Evolutionary conservation across 1,139 yeast species (phyloP), one percentile per base, ranked within the genome.

Genomic region (Nadsonia commutata): DNA sequence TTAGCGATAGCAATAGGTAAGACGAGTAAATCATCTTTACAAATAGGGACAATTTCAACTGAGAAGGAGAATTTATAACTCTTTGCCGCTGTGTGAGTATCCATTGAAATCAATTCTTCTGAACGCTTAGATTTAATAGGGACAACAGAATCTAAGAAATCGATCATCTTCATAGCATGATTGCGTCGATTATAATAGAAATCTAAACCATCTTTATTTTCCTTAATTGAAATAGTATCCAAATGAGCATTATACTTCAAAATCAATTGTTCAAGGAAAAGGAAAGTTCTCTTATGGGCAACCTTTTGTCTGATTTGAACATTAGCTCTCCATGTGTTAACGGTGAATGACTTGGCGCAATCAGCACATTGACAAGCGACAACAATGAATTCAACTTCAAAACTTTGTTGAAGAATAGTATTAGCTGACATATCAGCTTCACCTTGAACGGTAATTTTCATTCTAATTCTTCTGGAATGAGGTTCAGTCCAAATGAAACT

Each of bases 401-500:
- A 86, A 27, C 85, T 75, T 64, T 93, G 98, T 61, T 93, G 96
- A 31, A 93, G 78, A 52, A 88, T 82, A 27, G 95, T 86, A 57
- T 84, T 85, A 31, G 80, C 73, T 76, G 85, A 78, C 45, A 53
- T 55, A 21, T 46, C 46, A 23, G 95, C 95, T 63, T 90, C 98
- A 51, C 97, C 97, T 63, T 90, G 97, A 21, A 90, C 95, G 0
- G 96, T 84, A 45, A 93, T 65, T 57, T 86, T 86, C 50, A 93
- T 76, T 62, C 88, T 77, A 49, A 90, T 77, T 68, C 98, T 79
- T 63, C 98, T 76, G 31, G 97, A 86, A 63, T 93, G 99, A 2
- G 99, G 98, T 65, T 93, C 99, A 1, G 98, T 93, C 99, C 99
- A 93, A 49, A 93, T 76, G 56, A 86, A 93, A 13, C 90, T 74